Percentiles rank a stretch among this genome's conserved stretches.
Evolutionary conservation across 2,329 filamentous ascomycete genomes (phyloP).

Genomic region (Madurella fahalii): DNA sequence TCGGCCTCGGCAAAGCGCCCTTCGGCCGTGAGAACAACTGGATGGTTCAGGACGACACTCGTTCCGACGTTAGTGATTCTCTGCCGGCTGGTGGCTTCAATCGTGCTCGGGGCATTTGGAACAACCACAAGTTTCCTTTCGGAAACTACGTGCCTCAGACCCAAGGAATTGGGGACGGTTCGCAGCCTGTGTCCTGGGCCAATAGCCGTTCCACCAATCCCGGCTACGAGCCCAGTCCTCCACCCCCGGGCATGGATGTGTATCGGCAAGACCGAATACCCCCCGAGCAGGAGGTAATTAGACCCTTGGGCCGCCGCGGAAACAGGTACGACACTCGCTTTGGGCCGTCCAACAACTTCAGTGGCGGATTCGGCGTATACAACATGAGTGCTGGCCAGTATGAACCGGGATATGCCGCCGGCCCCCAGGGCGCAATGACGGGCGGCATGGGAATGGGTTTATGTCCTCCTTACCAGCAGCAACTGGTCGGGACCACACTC

Average conservation of each 20-base stretch:
- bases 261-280: slow-evolving; percentile 45
- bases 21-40: slow-evolving; percentile 46
- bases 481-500: slow-evolving; percentile 59
- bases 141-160: slow-evolving; percentile 24
- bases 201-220: slow-evolving; percentile 38
- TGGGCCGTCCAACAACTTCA: slow-evolving; percentile 29
- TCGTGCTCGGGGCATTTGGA: slow-evolving; percentile 55
- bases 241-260: slow-evolving; percentile 34
- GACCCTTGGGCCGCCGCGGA: slow-evolving; percentile 42
- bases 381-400: slow-evolving; percentile 31
- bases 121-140: slow-evolving; percentile 44
- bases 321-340: slow-evolving; percentile 44
- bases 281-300: slow-evolving; percentile 47
- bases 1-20: slow-evolving; percentile 35
- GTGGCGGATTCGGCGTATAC: slow-evolving; percentile 36
- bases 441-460: slow-evolving; percentile 39
- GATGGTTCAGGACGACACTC: slow-evolving; percentile 50
- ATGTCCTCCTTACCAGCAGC: slow-evolving; percentile 50
- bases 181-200: slow-evolving; percentile 45
- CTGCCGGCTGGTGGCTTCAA: slow-evolving; percentile 49
- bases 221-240: slow-evolving; percentile 39
- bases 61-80: slow-evolving; percentile 54
- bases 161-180: slow-evolving; percentile 33
- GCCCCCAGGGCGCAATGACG: slow-evolving; percentile 30
- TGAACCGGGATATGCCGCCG: slow-evolving; percentile 27